Base-by-base conservation (phyloP, 768 basidiomycete species). In the Melanogaster broomeanus region DNA sequence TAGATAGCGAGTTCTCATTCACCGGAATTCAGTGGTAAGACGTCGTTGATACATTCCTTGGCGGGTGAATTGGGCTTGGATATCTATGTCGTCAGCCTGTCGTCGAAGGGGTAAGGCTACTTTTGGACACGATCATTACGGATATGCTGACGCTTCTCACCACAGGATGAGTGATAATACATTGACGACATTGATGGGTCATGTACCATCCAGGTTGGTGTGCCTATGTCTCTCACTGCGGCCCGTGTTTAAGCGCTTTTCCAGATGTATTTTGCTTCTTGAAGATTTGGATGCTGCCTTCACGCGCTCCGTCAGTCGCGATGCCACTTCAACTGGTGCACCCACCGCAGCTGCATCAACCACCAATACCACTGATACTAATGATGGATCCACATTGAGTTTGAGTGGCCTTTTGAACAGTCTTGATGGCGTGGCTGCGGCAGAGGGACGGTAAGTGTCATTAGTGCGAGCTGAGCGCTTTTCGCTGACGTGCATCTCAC, bases 251-350 rank as follows among this genome's bases (percentile, higher is more conserved):
- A 64, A 22, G 16, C 48, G 43, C 31, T 35, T 31, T n/a, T 42
- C 37, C 60, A 90, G 90, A 76, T 93, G 90, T 77, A 92, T 96
- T 54, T 78, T 96, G 61, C 86, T 96, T 70, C 80, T 96, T 67
- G 93, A 96, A 74, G 93, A 96, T 77, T 80, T 96, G 60, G 91
- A 93, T 67, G 91, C 91, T 49, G 91, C 91, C 24, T 93, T 93
- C 74, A 93, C 91, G 57, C 87, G 89, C 44, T 87, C 85, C 49
- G 85, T 92, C 65, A 87, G 82, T 69, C 90, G 91, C 72, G 91
- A 92, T 69, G 75, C 82, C 41, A 79, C 71, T 13, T 91, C 90
- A 10, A 93, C 91, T 21, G 90, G 90, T 33, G 72, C 78, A 21
- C 90, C 91, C 10, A 78, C 81, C 34, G 69, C 73, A 16, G 58